Base-by-base conservation (phyloP, 169 alveolate species). In the Plasmodium gonderi region DNA sequence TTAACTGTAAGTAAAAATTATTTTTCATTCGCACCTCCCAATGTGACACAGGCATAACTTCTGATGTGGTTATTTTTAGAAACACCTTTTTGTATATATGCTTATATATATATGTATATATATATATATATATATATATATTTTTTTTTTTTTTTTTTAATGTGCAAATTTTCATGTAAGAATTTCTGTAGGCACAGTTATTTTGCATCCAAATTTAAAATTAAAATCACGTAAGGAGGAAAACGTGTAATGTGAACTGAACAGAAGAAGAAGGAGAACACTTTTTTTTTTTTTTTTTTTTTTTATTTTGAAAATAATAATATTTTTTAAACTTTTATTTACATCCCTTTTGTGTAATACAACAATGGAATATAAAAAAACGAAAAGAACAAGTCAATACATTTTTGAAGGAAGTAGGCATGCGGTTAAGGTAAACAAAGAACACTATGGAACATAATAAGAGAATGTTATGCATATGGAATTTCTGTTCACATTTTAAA, bases 341-440 rank as follows among this genome's bases (percentile, higher is more conserved):
- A 1, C 68, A 33, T 51, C 65, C 31, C 64, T 60, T 23, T 45
- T 85, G 7, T 29, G 60, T 31, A 12, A 40, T 3, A 29, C 29
- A 29, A 85, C 92, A 11, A 85, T 85, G 92, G 92, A 85, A 36
- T 85, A 85, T 60, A 74, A 75, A 23, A 85, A 85, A 85, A 74
- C 87, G 68, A 85, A 85, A 33, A 85, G 92, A 65, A 54, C 87
- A 14, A 75, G 47, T 31, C 92, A 85, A 20, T 85, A 68, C 72
- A 42, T 85, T 4, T 85, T 51, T 85, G 79, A 74, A 38, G 87
- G 92, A 17, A 85, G 92, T 29, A 85, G 54, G 45, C 92, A 85
- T 47, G 69, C 49, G 29, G 20, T 75, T 26, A 85, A 85, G 68
- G 92, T 85, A 75, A n/a, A n/a, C n/a, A n/a, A n/a, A n/a, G n/a